Base-by-base conservation (phyloP, 208 protist species). In the Trypanosoma platydactyli region DNA sequence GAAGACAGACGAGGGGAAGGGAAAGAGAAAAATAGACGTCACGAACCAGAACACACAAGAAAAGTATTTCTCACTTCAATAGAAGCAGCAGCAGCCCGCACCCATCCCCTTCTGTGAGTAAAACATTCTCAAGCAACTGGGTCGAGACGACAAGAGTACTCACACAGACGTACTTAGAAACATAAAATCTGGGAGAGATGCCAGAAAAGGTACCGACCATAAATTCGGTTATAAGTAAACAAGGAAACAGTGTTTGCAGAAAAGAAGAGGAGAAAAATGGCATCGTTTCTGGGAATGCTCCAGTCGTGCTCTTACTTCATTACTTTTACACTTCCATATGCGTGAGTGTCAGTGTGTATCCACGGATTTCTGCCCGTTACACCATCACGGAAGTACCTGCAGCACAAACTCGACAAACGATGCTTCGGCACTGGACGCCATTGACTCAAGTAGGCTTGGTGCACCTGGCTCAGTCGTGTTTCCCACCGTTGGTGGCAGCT, bases 351-450 rank as follows among this genome's bases (percentile, higher is more conserved):
- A n/a, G n/a, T n/a, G n/a, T n/a, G n/a, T n/a, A n/a, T n/a, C n/a
- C n/a, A n/a, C n/a, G n/a, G n/a, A n/a, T n/a, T n/a, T n/a, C n/a
- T n/a, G n/a, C n/a, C n/a, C n/a, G n/a, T n/a, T n/a, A n/a, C n/a
- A n/a, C n/a, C n/a, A n/a, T n/a, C n/a, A n/a, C 33, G 70, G 76
- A 29, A 93, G 62, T 11, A 78, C 33, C 11, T 63, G 40, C 29
- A 89, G 80, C 0, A 80, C 76, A 53, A 79, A 83, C 38, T 65
- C 64, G 5, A 88, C 84, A 63, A 94, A 86, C 1, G 71, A 63
- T 3, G 81, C 81, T 64, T 94, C 85, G 9, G 89, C 86, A 57
- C 71, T 54, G 0, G 89, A 94, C 0, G 73, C 71, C 74, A 94
- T 74, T 9, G 57, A 76, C 40, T 94, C 85, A 20, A 79, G 56